Evolutionary conservation across 192 early-diverging fungal species (phyloP), one percentile per base, ranked within the genome.

Genomic region (Thoreauomyces humboldtii): DNA sequence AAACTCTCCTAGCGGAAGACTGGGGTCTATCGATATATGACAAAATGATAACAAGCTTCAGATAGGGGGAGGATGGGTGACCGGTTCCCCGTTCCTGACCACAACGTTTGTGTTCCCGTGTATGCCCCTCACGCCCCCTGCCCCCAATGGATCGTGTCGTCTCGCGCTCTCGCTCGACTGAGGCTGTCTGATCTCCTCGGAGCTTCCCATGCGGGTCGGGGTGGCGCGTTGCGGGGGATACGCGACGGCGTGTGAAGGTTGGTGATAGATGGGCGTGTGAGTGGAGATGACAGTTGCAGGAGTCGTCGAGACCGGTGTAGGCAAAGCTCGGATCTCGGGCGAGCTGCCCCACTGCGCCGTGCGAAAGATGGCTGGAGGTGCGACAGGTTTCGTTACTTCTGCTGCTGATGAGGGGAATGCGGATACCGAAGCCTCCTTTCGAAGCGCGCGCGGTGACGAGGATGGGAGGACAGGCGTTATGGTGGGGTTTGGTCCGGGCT

Each of bases 331-430:
- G 28, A 66, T 66, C n/a, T 66, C 64, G 28, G 64, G 28, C 35
- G 52, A 57, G 41, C 64, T 66, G 25, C 64, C 64, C 64, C 54
- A 57, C 22, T 52, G n/a, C n/a, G n/a, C n/a, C n/a, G n/a, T n/a
- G n/a, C n/a, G 64, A 35, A 19, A 28, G 47, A 46, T 43, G 36
- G 35, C 22, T 24, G 38, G 31, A 9, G 7, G 41, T 15, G n/a
- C 24, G 52, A 11, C 1, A 35, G 48, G 17, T 25, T 28, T 28
- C 34, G 24, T 14, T 51, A 24, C n/a, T 44, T 21, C 15, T 43
- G 58, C 35, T 0, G 38, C 24, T 12, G 12, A 21, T 9, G 58
- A 14, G 7, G 22, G 38, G 21, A 9, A 1, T 38, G 11, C 44
- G 37, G 58, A 24, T 15, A 19, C 58, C 44, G 24, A 21, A 19